Base-by-base conservation (phyloP, 345 rosid species). In the Microthlaspi erraticum region DNA sequence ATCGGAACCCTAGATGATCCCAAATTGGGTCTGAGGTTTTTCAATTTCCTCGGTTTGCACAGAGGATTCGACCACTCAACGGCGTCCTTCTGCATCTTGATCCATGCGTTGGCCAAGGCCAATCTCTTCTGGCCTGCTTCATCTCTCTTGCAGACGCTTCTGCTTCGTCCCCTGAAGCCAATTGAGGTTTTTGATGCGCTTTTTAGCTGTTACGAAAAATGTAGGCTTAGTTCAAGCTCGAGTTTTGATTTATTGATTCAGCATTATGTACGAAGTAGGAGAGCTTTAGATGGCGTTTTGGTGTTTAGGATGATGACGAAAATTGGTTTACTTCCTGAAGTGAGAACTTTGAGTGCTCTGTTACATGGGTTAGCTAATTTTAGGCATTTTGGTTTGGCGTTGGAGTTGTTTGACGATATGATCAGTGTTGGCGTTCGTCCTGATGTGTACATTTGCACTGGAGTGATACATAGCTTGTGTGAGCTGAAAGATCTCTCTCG, bases 11-110 rank as follows among this genome's bases (percentile, higher is more conserved):
- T 89, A 0, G 93, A 91, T 59, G 95, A 91, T 71, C 78, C 91
- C 64, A 83, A 80, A 84, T 80, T 94, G 32, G 89, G 91, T 68
- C 73, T 89, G 29, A 72, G 95, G 68, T 91, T 91, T 78, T 94
- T 94, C 80, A 91, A 94, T 73, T 94, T 89, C 77, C 79, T 94
- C 7, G 99, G 99, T 16, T 67, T 94, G 80, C 99, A 94, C 77
- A 77, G 66, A 45, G 78, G 76, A 62, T 86, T 89, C 75, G 56
- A 77, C 76, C 99, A 93, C 61, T 88, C 99, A 0, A 53, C 85
- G 10, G 57, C 79, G 58, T 88, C 99, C 46, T 91, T 87, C 76
- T 94, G 97, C 67, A 82, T 89, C 16, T 78, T 94, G 66, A 79
- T 94, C 39, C 97, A 89, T 19, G 82, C 90, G 39, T 70, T 94